Evolutionary conservation across 2,329 filamentous ascomycete species (phyloP).

Genomic region (Penicillium sp.): DNA sequence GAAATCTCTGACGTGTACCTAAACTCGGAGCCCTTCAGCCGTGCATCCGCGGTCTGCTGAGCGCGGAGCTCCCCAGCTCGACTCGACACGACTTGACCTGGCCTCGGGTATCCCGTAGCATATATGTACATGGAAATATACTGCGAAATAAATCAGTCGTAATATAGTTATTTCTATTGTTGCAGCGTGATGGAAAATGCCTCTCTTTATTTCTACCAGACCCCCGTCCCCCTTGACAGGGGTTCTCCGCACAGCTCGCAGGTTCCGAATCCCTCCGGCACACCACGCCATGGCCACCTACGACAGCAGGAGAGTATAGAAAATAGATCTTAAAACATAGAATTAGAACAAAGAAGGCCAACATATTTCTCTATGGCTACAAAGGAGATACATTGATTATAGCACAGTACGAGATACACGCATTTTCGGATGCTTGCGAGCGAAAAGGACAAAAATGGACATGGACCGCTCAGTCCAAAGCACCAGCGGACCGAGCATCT

Average conservation of each 20-base stretch:
- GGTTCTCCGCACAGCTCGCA: constrained; percentile 31
- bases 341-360: constrained; percentile 15
- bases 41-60: constrained; percentile 15
- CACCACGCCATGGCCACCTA: constrained; percentile 13
- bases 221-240: constrained; percentile 15
- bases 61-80: constrained; percentile 2
- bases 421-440: constrained; percentile 38
- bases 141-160: too few species aligned
- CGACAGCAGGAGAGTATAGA: too few species aligned
- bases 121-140: too few species aligned
- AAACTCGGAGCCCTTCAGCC: constrained; percentile 19
- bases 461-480: constrained; percentile 22
- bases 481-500: constrained; percentile 10
- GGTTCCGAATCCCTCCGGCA: constrained; percentile 32
- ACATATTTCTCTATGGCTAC: constrained; percentile 41
- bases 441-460: constrained; percentile 30
- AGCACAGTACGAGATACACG: constrained; percentile 49
- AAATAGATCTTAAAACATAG: too few species aligned
- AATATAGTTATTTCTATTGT: too few species aligned
- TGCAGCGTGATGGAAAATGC: too few species aligned
- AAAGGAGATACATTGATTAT: constrained; percentile 51
- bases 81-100: neutral
- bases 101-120: neutral
- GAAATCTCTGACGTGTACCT: constrained; percentile 35
- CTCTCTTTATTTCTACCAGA: neutral